phyloP scores from a whole-genome alignment of 495 filamentous ascomycete species.

The Collariella sp. region DNA sequence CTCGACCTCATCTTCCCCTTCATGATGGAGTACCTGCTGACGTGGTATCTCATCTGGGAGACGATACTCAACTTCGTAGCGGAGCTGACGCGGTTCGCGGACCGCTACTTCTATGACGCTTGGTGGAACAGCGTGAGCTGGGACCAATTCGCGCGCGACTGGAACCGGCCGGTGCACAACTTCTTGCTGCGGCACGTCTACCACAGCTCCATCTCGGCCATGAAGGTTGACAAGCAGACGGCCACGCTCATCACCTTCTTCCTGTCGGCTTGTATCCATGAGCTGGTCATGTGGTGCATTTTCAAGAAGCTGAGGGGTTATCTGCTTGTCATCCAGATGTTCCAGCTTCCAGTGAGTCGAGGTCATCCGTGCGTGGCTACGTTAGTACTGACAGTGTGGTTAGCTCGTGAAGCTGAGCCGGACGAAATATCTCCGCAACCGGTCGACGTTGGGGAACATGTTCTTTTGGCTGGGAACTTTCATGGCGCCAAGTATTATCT shows the following conservation, averaged over 20 bases:
- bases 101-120: slow-evolving; percentile 66
- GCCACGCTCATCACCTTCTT: slow-evolving; percentile 70
- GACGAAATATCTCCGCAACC: slow-evolving; percentile 51
- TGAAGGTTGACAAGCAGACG: slow-evolving; percentile 56
- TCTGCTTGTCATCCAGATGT: slow-evolving; percentile 60
- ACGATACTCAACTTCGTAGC: slow-evolving; percentile 67
- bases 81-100: slow-evolving; percentile 65
- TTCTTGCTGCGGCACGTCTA: slow-evolving; percentile 70
- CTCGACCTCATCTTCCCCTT: slow-evolving; percentile 65
- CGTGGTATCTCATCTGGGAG: slow-evolving; percentile 76
- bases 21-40: slow-evolving; percentile 62
- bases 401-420: slow-evolving; percentile 52
- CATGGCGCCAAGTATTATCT: slow-evolving; percentile 61
- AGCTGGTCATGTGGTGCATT: slow-evolving; percentile 68
- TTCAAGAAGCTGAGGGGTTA: slow-evolving; percentile 72
- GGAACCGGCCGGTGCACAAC: slow-evolving; percentile 62
- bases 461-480: slow-evolving; percentile 69
- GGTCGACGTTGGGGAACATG: slow-evolving; percentile 56
- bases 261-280: slow-evolving; percentile 59
- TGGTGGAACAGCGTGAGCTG: slow-evolving; percentile 59
- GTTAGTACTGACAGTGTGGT: background rate
- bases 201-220: slow-evolving; percentile 60
- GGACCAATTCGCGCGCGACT: slow-evolving; percentile 67
- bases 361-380: background rate
- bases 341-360: slow-evolving; percentile 49